Percentiles rank a stretch among this genome's conserved stretches.
Evolutionary conservation across 192 early-diverging fungal species (phyloP).

Genomic region (Oehlia diaphana): DNA sequence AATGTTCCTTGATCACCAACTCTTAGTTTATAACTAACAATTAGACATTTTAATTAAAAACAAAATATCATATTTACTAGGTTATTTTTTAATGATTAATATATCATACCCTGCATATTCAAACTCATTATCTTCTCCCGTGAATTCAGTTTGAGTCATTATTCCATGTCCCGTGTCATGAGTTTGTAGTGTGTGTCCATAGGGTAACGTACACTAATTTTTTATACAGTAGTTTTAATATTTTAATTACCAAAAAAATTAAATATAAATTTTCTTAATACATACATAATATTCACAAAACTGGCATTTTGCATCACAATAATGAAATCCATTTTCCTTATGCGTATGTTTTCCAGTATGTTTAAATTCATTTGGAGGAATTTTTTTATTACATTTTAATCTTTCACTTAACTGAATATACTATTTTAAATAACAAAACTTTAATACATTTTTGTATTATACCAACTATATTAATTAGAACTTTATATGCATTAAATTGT

Average conservation of each 20-base stretch:
- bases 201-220: constrained; percentile 11
- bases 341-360: constrained; percentile 29
- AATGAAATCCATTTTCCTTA: constrained; percentile 8
- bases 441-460: neutral
- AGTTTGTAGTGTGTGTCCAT: neutral
- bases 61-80: neutral
- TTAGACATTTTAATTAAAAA: neutral
- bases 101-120: constrained; percentile 18
- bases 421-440: neutral
- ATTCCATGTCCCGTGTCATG: constrained; percentile 13
- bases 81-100: too few relatives aligned
- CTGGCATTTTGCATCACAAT: constrained; percentile 13
- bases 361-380: constrained; percentile 21
- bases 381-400: constrained; percentile 16
- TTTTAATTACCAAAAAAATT: too few relatives aligned
- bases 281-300: constrained; percentile 25
- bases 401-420: constrained; percentile 22
- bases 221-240: too few relatives aligned
- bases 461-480: neutral
- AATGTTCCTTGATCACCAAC: constrained; percentile 14
- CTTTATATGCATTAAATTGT: neutral
- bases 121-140: constrained; percentile 15
- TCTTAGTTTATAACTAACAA: neutral
- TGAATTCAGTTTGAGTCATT: constrained; percentile 12
- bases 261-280: too few relatives aligned